These are phyloP conservation scores for Clonostachys byssicola DNA, from an alignment of 2,329 filamentous ascomycete genomes.

Conservation along the genomic window DNA sequence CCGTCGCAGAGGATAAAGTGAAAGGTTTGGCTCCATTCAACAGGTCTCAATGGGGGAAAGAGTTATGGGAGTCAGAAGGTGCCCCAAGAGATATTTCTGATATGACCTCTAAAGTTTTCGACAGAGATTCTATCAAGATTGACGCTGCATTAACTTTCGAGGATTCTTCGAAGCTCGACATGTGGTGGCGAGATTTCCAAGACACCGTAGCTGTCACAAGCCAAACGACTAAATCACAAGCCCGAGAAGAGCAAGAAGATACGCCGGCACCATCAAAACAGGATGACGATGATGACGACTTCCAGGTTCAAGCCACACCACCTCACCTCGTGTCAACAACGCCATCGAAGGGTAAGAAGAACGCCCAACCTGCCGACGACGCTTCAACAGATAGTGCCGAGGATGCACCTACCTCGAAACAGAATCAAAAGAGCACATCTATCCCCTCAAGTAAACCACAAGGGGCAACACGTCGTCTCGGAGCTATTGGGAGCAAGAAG, in stretches of 20 bases:
- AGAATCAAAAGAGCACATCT: neutral
- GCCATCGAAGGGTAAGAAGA: neutral
- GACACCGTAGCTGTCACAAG: constrained; percentile 16
- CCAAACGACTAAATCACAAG: constrained; percentile 5
- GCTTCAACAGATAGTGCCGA: constrained; percentile 4
- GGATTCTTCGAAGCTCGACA: constrained; percentile 28
- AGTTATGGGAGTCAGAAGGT: constrained; percentile 13
- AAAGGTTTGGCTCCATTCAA: constrained; percentile 47
- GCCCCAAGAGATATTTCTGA: constrained; percentile 20
- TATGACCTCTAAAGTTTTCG: constrained; percentile 38
- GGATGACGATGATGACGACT: constrained; percentile 41
- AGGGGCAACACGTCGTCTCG: neutral
- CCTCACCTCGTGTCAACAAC: constrained; percentile 9
- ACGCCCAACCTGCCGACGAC: neutral
- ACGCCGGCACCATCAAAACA: neutral
- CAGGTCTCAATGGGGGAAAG: constrained; percentile 28
- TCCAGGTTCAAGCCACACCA: constrained; percentile 46
- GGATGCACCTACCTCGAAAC: neutral
- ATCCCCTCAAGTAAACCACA: neutral
- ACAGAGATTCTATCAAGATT: constrained; percentile 21
- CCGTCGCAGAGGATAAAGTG: constrained; percentile 40
- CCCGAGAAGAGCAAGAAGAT: neutral
- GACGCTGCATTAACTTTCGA: constrained; percentile 18
- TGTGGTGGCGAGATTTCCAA: constrained; percentile 44
- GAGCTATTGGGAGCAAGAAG: neutral